Base-by-base conservation (phyloP, 352 stramenopile genomes). In the Phytophthora constricta region DNA sequence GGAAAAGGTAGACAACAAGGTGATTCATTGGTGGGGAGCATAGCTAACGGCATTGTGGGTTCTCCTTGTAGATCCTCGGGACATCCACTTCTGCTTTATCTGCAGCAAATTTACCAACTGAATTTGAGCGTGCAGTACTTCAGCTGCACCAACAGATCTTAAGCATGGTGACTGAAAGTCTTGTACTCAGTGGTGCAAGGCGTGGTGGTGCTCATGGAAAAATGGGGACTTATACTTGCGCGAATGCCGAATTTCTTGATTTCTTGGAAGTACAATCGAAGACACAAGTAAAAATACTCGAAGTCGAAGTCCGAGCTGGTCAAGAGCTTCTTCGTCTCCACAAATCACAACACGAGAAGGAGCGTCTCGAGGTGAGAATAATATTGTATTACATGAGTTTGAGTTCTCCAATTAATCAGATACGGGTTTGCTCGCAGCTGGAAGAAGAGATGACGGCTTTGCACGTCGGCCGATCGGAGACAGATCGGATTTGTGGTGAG, bases 321-420 rank as follows among this genome's bases (percentile, higher is more conserved):
- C 76, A 89, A 54, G 82, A 91, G 14, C 68, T 91, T 14, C 63
- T 89, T 11, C 78, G 82, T 0, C 46, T 91, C 8, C 80, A 88
- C 43, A 87, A 85, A 45, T 55, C 65, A 0, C 80, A 91, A 19
- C 72, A 84, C 20, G 68, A 86, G 26, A 83, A 80, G 62, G 82
- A 91, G 20, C 51, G 77, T 2, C 23, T 46, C 1, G 70, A 82
- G 66, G 80, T 88, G 50, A 9, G 59, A 54, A 17, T 25, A 33
- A 19, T 42, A 0, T 22, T 31, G 1, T 46, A 2, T 20, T 14
- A 13, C 31, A 41, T 9, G 37, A 33, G 23, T 26, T 13, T 17
- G 19, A 20, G n/a, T 23, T 34, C 25, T 47, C 4, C 4, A n/a
- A n/a, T n/a, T n/a, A n/a, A n/a, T n/a, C n/a, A n/a, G n/a, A n/a